Evolutionary conservation across 495 filamentous ascomycete species (phyloP), one percentile per base, ranked within the genome.

Genomic region (Penicillium malachiteum): DNA sequence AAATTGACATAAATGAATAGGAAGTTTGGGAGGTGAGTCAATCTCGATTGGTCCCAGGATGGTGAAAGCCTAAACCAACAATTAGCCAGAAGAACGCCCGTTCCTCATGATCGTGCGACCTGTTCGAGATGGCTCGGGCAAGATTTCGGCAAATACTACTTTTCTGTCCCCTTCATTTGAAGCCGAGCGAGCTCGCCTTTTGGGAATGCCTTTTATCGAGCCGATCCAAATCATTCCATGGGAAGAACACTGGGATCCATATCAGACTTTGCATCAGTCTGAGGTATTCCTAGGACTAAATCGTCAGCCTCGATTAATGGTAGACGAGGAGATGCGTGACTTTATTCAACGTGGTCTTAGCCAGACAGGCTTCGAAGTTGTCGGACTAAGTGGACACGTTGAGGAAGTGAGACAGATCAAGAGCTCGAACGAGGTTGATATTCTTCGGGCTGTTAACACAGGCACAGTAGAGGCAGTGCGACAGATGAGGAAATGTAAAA

Each of bases 181-280:
- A 58, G 80, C 77, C 14, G 78, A 75, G 26, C 68, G 81, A 35
- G 81, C 73, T 1, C 68, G 73, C 13, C 70, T 83, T 53, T 69
- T 83, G 13, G 71, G 68, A 11, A 82, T 83, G 65, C 79, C 79
- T 0, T 79, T 78, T 21, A 52, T 41, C 7, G 70, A 78, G 10
- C 55, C 65, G 3, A 54, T 82, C 17, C 66, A 76, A 11, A 76
- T 81, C 12, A 65, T 83, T 13, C 69, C 66, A 0, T 83, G 79
- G 74, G 79, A 82, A 61, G 81, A 84, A 53, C 81, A 83, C 50
- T 83, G 79, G 80, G 70, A 82, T 60, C 80, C 79, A 6, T 84
- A 82, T 54, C 47, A 48, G 1, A 82, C 78, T 1, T 58, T 83
- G 10, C 60, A 68, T 11, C 44, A 71, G 33, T 72, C 72, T 0